A percentile compares a stretch with the other conserved stretches of the same genome.
phyloP scores from a whole-genome alignment of 208 protist genomes.

The Trypanosoma congolense region DNA sequence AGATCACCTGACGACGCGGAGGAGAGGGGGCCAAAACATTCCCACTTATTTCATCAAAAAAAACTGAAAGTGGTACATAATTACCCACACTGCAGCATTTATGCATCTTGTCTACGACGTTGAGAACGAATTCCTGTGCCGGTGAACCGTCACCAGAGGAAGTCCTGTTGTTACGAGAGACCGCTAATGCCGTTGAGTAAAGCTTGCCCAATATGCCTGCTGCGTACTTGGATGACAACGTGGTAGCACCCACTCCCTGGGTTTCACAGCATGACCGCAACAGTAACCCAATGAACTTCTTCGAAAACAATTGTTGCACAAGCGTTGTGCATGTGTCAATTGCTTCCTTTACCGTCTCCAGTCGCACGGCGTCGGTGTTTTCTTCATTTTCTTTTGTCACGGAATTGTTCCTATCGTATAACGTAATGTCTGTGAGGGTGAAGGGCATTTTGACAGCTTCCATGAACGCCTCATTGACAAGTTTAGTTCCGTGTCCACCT shows the following conservation, averaged over 20 bases:
- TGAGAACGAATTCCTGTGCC: conserved; percentile 11
- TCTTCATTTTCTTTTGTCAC: background rate
- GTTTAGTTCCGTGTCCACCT: conserved; percentile 2
- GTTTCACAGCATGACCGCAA: conserved; percentile 4
- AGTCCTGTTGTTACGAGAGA: background rate
- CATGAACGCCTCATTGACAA: background rate
- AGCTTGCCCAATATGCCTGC: conserved; percentile 11
- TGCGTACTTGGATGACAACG: background rate
- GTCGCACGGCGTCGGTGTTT: conserved; percentile 5
- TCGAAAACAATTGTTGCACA: conserved; percentile 18
- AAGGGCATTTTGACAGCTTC: background rate
- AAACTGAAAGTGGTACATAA: conserved; percentile 12
- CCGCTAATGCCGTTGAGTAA: conserved; percentile 13
- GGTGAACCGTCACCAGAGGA: background rate
- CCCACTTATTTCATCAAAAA: conserved; percentile 13
- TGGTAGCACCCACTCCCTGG: background rate
- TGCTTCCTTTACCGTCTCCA: conserved; percentile 1
- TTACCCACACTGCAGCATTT: background rate
- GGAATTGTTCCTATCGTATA: background rate
- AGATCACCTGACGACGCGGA: too few relatives aligned
- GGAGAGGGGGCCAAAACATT: conserved; percentile 3
- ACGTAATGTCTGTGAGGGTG: background rate
- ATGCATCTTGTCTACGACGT: conserved; percentile 11
- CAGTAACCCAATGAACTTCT: conserved; percentile 15
- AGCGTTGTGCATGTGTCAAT: conserved; percentile 4